A percentile compares a stretch with the other conserved stretches of the same genome.
phyloP scores from a whole-genome alignment of 179 eudicot genomes.

The Beta lomatogona region DNA sequence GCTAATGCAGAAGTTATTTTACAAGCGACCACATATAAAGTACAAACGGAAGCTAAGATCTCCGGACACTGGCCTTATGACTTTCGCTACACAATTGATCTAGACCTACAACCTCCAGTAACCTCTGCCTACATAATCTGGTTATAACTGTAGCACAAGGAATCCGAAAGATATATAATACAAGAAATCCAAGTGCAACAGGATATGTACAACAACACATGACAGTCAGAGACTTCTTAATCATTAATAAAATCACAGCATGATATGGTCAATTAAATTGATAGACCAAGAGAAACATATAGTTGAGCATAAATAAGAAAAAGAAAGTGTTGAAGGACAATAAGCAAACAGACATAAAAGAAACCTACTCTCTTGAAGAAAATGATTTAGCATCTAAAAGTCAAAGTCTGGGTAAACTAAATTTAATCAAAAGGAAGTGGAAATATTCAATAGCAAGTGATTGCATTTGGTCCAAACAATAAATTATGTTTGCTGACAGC shows the following conservation, averaged over 20 bases:
- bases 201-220: background rate
- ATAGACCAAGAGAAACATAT: background rate
- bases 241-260: background rate
- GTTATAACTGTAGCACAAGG: too few species aligned
- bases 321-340: background rate
- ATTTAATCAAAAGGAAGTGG: background rate
- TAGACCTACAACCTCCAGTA: too few species aligned
- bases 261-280: background rate
- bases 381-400: slow-evolving; percentile 4
- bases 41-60: too few species aligned
- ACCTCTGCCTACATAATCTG: background rate
- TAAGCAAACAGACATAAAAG: background rate
- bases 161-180: background rate
- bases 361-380: background rate
- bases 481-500: background rate
- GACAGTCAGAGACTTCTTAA: background rate
- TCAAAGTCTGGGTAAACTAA: background rate
- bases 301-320: background rate
- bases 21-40: too few species aligned
- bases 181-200: background rate
- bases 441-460: background rate
- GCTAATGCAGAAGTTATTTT: too few species aligned
- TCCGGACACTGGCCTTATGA: background rate
- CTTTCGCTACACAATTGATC: background rate
- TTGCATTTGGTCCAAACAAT: background rate